Evolutionary conservation across 1,284 basidiomycete species (phyloP).

Genomic region (Cryptococcus floricola): DNA sequence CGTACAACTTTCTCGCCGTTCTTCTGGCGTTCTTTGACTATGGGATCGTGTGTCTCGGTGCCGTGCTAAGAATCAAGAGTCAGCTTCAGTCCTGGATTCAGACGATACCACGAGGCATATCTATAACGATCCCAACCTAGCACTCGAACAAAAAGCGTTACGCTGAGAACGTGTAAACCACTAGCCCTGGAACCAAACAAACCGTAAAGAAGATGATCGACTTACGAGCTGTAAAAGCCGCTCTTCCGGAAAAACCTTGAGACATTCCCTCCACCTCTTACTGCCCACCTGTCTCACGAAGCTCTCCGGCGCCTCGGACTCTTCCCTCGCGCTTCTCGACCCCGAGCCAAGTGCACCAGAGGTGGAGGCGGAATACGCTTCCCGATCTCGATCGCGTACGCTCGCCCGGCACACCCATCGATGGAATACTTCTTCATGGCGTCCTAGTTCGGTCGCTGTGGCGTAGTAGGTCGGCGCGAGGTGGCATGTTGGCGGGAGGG

Average conservation of each 20-base stretch:
- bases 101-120: neutral
- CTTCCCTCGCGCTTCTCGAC: neutral
- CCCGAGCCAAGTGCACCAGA: neutral
- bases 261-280: constrained; percentile 53
- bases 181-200: neutral
- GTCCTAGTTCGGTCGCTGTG: neutral
- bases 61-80: constrained; percentile 59
- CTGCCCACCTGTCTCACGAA: constrained; percentile 18
- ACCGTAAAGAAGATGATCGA: constrained; percentile 14
- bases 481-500: constrained; percentile 73
- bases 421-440: constrained; percentile 58
- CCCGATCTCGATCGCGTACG: constrained; percentile 12
- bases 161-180: too few species aligned
- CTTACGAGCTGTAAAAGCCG: constrained; percentile 71
- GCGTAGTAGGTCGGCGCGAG: neutral
- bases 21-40: constrained; percentile 67
- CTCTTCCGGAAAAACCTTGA: constrained; percentile 79
- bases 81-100: neutral
- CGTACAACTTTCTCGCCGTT: constrained; percentile 83
- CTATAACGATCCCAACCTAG: neutral
- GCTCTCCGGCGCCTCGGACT: constrained; percentile 22
- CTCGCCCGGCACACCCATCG: constrained; percentile 65
- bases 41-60: constrained; percentile 79
- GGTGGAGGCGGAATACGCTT: constrained; percentile 42
- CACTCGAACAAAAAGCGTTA: neutral